Evolutionary conservation across 2,329 filamentous ascomycete species (phyloP).

Genomic region (Neurospora sp.): DNA sequence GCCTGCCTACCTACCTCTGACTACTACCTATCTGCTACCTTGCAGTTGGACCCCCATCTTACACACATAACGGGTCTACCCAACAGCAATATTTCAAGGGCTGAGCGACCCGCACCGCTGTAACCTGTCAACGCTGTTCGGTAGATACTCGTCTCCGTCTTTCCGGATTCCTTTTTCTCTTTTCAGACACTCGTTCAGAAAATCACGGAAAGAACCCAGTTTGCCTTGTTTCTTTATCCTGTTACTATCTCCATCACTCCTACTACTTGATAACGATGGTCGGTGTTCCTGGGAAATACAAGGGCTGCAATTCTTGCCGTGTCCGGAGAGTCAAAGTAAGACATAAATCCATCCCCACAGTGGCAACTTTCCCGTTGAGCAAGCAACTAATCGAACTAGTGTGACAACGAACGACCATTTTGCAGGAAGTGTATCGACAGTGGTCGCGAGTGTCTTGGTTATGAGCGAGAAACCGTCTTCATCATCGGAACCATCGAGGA

Average conservation of each 20-base stretch:
- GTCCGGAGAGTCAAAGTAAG: slow-evolving; percentile 48
- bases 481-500: slow-evolving; percentile 49
- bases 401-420: slow-evolving; percentile 49
- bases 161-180: background rate
- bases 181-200: background rate
- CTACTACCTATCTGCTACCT: background rate
- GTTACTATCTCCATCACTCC: background rate
- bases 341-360: background rate
- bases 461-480: slow-evolving; percentile 53
- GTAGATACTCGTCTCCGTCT: background rate
- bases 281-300: slow-evolving; percentile 53
- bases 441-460: slow-evolving; percentile 50
- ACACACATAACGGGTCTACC: background rate
- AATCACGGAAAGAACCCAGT: background rate
- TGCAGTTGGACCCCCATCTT: background rate
- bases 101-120: background rate
- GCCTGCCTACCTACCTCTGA: background rate
- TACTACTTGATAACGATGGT: slow-evolving; percentile 34
- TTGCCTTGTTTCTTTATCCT: background rate
- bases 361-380: background rate
- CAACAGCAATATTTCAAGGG: background rate
- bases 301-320: slow-evolving; percentile 53
- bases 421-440: slow-evolving; percentile 51
- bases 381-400: slow-evolving; percentile 27
- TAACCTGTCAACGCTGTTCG: background rate